A percentile compares a stretch with the other conserved stretches of the same genome.
phyloP scores from a whole-genome alignment of 768 basidiomycete species.

The Podaxis sp. region DNA sequence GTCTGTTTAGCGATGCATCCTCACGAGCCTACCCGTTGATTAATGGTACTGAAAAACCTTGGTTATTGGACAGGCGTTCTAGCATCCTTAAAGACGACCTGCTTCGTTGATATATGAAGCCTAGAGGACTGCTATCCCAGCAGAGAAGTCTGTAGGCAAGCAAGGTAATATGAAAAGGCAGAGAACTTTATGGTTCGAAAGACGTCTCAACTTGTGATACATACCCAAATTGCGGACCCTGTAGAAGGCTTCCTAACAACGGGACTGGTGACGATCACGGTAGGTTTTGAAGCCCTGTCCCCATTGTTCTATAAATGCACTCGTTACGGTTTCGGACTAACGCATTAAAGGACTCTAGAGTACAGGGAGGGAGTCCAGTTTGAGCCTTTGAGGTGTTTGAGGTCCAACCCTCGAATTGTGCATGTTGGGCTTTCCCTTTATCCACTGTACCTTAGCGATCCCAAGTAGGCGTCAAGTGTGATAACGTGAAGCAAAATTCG shows the following conservation, averaged over 20 bases:
- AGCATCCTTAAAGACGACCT: background rate
- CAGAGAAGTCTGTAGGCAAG: background rate
- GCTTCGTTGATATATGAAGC: background rate
- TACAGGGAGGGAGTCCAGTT: background rate
- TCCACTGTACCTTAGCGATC: background rate
- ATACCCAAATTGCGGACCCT: background rate
- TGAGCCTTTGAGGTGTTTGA: too few relatives aligned
- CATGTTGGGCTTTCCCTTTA: background rate
- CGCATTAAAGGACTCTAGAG: background rate
- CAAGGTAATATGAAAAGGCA: background rate
- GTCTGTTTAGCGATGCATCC: background rate
- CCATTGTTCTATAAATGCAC: background rate
- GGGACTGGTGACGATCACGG: background rate
- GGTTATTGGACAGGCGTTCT: conserved; percentile 8
- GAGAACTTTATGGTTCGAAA: background rate
- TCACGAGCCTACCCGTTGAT: background rate
- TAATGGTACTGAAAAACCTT: background rate
- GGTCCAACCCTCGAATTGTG: background rate
- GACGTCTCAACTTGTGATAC: background rate
- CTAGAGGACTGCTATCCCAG: background rate
- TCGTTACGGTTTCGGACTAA: background rate
- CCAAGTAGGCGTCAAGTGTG: background rate
- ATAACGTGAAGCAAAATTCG: background rate
- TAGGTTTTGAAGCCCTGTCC: background rate
- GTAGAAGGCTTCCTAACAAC: background rate